Conservation (phyloP, 129 eudicot genomes). For the Helianthus annuus region HanXRQr2.0-SUNRISE NC_035435.2:91854536-91855035, state of each 20-base stretch:
- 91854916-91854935: constrained; percentile 84
- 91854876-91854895: constrained; percentile 8
- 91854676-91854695: too few relatives aligned
- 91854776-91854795: constrained; percentile 97
- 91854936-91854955: constrained; percentile 76
- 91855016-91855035: background rate
- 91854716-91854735: too few relatives aligned
- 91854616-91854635: too few relatives aligned
- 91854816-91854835: constrained; percentile 97
- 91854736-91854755: too few relatives aligned
- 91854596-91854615: too few relatives aligned
- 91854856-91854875: constrained; percentile 1
- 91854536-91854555: too few relatives aligned
- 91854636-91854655: too few relatives aligned
- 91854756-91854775: constrained; percentile 80
- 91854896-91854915: constrained; percentile 45
- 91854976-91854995: constrained; percentile 92
- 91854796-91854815: constrained; percentile 74
- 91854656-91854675: too few relatives aligned
- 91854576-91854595: too few relatives aligned
- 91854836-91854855: constrained; percentile 16
- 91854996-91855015: constrained; percentile 69
- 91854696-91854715: too few relatives aligned
- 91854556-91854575: too few relatives aligned
- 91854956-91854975: constrained; percentile 72